Percentiles rank a stretch among this genome's conserved stretches.
These are phyloP conservation scores for Fallopia convolvulus DNA, from an alignment of 148 eudicot species.

Conservation along the genomic window DNA sequence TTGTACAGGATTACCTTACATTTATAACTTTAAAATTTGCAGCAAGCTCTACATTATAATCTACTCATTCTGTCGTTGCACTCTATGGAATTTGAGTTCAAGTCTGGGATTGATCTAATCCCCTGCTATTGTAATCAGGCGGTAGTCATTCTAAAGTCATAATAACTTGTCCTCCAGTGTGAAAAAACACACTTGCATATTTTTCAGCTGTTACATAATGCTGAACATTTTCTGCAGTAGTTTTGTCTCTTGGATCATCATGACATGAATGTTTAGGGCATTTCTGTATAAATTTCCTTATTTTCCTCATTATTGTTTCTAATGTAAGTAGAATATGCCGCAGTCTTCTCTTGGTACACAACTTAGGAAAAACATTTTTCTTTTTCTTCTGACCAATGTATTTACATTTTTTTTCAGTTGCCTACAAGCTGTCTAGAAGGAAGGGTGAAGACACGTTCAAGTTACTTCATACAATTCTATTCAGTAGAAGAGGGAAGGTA, in stretches of 20 bases:
- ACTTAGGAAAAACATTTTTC: background rate
- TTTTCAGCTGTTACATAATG: background rate
- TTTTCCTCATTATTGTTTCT: background rate
- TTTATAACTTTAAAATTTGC: background rate
- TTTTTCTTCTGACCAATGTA: background rate
- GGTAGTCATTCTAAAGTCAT: background rate
- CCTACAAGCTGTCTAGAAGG: slow-evolving; percentile 75
- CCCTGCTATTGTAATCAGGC: background rate
- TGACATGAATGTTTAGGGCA: background rate
- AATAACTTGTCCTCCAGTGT: background rate
- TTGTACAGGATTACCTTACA: background rate
- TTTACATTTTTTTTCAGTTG: slow-evolving; percentile 33
- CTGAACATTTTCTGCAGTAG: background rate
- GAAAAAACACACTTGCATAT: background rate
- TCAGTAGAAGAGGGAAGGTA: slow-evolving; percentile 88
- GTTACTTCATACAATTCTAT: slow-evolving; percentile 71
- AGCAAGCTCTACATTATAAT: background rate
- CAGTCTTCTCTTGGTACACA: background rate
- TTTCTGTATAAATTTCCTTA: background rate
- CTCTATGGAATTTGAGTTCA: background rate
- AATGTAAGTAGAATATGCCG: background rate
- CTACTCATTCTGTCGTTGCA: background rate
- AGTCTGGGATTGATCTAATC: background rate
- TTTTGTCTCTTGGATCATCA: background rate
- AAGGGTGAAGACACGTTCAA: slow-evolving; percentile 65